A percentile compares a stretch with the other conserved stretches of the same genome.
Evolutionary conservation across 208 protist genomes (phyloP).

Genomic region (Trypanosomatidae sp.): DNA sequence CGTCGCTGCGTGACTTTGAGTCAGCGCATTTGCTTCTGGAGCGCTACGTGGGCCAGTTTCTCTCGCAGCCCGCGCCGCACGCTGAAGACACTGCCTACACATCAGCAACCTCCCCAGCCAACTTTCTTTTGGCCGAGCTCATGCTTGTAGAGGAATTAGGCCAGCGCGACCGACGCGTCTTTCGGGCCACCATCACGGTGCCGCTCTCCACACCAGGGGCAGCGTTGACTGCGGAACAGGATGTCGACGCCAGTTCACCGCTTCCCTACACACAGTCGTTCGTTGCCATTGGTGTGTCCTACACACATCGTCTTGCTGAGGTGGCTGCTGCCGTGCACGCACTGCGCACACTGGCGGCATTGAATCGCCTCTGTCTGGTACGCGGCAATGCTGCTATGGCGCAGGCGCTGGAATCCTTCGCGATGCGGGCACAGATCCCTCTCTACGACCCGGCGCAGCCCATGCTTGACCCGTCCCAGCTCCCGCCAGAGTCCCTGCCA

Average conservation of each 20-base stretch:
- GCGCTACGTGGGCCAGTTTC: constrained; percentile 45
- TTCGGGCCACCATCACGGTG: constrained; percentile 77
- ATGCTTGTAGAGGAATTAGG: constrained; percentile 77
- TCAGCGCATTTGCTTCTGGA: constrained; percentile 38
- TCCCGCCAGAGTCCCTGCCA: constrained; percentile 12
- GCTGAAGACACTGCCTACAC: not conserved
- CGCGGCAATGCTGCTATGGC: not conserved
- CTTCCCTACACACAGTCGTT: constrained; percentile 37
- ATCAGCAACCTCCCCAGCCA: not conserved
- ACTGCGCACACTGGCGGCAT: constrained; percentile 40
- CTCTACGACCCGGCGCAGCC: constrained; percentile 9
- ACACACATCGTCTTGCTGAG: constrained; percentile 48
- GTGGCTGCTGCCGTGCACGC: constrained; percentile 78
- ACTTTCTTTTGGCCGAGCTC: constrained; percentile 15
- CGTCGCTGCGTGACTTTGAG: constrained; percentile 31
- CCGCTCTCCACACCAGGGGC: constrained; percentile 28
- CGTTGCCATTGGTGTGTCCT: constrained; percentile 77
- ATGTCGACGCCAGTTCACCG: not conserved
- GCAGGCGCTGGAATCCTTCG: constrained; percentile 23
- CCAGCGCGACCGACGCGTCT: constrained; percentile 46
- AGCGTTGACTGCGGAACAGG: not conserved
- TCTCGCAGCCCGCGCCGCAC: not conserved
- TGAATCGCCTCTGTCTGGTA: constrained; percentile 35
- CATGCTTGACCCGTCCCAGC: constrained; percentile 3
- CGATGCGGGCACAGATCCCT: constrained; percentile 4